Conservation (phyloP, 192 early-diverging fungal genomes). For the Thamnidium elegans region DNA sequence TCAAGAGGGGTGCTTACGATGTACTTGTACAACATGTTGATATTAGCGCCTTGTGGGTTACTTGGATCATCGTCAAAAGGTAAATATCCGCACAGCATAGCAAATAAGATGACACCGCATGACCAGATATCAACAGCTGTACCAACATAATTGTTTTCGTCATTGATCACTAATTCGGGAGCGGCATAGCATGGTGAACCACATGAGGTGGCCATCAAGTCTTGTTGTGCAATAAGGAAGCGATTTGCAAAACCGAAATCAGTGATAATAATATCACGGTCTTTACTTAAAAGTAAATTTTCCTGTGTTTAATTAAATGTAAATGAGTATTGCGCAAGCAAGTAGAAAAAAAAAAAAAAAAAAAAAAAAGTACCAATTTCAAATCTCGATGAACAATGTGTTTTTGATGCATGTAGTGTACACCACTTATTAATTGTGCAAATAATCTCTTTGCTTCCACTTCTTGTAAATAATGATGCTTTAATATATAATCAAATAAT, state of each 20-base stretch:
- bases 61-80: constrained; percentile 87
- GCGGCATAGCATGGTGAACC: constrained; percentile 98
- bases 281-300: constrained; percentile 86
- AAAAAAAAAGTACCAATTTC: too few relatives aligned
- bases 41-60: constrained; percentile 86
- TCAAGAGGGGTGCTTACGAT: constrained; percentile 76
- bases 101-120: constrained; percentile 95
- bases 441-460: constrained; percentile 84
- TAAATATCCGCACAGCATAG: constrained; percentile 84
- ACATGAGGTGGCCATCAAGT: constrained; percentile 88
- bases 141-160: constrained; percentile 88
- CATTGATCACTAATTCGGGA: constrained; percentile 93
- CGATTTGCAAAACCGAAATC: constrained; percentile 98
- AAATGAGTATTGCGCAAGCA: too few relatives aligned
- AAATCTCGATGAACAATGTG: constrained; percentile 94
- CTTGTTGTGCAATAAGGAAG: constrained; percentile 61
- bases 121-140: constrained; percentile 96
- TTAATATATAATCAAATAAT: constrained; percentile 93
- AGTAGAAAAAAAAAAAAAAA: too few relatives aligned
- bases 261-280: constrained; percentile 92
- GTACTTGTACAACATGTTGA: constrained; percentile 76
- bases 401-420: constrained; percentile 88
- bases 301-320: too few relatives aligned
- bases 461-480: constrained; percentile 85
- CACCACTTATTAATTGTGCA: constrained; percentile 88